A percentile compares a stretch with the other conserved stretches of the same genome.
Conservation (phyloP, 495 filamentous ascomycete genomes). For the Diplogelasinospora grovesii region DNA sequence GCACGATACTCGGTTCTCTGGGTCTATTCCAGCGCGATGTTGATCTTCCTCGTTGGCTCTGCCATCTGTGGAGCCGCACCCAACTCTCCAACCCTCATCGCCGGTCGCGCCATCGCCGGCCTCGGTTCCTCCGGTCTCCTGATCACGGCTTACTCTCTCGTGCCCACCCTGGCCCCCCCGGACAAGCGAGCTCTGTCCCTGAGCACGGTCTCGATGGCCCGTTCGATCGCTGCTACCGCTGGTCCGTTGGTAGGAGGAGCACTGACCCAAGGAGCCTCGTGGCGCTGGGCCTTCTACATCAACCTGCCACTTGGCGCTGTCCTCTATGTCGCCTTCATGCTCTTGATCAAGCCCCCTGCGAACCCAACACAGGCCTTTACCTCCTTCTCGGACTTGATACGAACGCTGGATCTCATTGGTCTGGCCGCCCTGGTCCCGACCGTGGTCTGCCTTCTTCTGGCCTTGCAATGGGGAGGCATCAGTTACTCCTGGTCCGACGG, state of each 20-base stretch:
- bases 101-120: slow-evolving; percentile 50
- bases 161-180: slow-evolving; percentile 26
- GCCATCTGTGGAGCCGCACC: slow-evolving; percentile 45
- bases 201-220: slow-evolving; percentile 29
- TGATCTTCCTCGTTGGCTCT: slow-evolving; percentile 42
- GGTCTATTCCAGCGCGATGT: slow-evolving; percentile 32
- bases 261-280: slow-evolving; percentile 43
- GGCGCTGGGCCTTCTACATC: slow-evolving; percentile 65
- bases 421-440: slow-evolving; percentile 49
- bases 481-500: slow-evolving; percentile 64
- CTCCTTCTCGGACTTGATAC: no score
- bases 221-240: slow-evolving; percentile 60
- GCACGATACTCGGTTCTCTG: slow-evolving; percentile 38
- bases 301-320: slow-evolving; percentile 61
- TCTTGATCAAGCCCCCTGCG: no score
- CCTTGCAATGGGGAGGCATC: slow-evolving; percentile 77
- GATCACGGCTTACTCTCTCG: slow-evolving; percentile 31
- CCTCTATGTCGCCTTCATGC: slow-evolving; percentile 48
- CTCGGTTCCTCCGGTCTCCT: slow-evolving; percentile 36
- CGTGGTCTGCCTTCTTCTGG: slow-evolving; percentile 62
- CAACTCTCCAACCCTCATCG: slow-evolving; percentile 41
- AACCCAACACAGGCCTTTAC: no score
- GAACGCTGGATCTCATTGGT: no score
- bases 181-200: slow-evolving; percentile 30
- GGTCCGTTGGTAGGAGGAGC: slow-evolving; percentile 57